Percentiles rank a stretch among this genome's conserved stretches.
phyloP scores from a whole-genome alignment of 2,329 filamentous ascomycete species.

The Alternaria postmessia region DNA sequence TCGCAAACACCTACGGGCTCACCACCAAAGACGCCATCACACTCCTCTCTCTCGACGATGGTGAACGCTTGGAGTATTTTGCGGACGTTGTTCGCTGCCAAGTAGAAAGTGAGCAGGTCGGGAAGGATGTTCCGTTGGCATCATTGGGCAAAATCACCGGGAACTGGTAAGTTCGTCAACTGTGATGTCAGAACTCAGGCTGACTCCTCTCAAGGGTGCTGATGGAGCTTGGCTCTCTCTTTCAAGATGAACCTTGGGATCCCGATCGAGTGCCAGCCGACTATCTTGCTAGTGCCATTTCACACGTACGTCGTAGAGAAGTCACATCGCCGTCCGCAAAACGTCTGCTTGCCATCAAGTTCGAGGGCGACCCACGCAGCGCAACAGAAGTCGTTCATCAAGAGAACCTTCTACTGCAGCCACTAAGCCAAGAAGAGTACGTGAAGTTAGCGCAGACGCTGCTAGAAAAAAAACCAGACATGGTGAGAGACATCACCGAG shows the following conservation, averaged over 20 bases:
- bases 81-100: constrained; percentile 65
- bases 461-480: constrained; percentile 63
- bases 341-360: constrained; percentile 64
- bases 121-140: constrained; percentile 2
- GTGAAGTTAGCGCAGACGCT: constrained; percentile 61
- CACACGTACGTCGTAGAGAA: constrained; percentile 51
- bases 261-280: constrained; percentile 49
- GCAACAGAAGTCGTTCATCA: constrained; percentile 64
- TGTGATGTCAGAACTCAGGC: not conserved
- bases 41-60: constrained; percentile 78
- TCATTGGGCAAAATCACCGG: constrained; percentile 58
- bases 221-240: constrained; percentile 60
- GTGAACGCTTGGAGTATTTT: constrained; percentile 83
- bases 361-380: constrained; percentile 59
- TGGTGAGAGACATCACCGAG: constrained; percentile 66
- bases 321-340: constrained; percentile 67
- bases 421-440: constrained; percentile 66
- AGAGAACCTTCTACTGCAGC: constrained; percentile 63
- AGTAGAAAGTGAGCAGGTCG: constrained; percentile 35
- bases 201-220: constrained; percentile 52
- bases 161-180: constrained; percentile 60
- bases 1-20: constrained; percentile 72
- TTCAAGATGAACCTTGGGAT: constrained; percentile 55
- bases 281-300: constrained; percentile 56
- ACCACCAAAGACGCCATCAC: constrained; percentile 84